Base-by-base conservation (phyloP, 2,329 filamentous ascomycete species). In the Aureobasidium leucospermi region DNA sequence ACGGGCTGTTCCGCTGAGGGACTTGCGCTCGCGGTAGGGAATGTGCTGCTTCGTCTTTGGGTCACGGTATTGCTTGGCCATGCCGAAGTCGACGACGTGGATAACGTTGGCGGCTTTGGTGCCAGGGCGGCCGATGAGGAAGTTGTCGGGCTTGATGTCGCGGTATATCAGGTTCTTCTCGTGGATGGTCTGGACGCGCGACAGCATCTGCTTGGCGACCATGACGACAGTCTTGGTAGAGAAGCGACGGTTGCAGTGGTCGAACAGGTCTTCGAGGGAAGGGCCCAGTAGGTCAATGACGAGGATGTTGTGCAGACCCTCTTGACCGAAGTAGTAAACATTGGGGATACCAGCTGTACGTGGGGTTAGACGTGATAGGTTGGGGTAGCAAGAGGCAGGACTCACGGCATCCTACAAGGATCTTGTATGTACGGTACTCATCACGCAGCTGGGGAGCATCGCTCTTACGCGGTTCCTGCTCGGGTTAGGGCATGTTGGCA, bases 41-140 rank as follows among this genome's bases (percentile, higher is more conserved):
- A 97, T 97, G 76, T 99, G 94, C 75, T 97, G 94, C 78, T 97
- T 97, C 39, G 94, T 96, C 81, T 97, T 97, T 60, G 94, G 94
- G 69, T 99, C 94, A 67, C 94, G 88, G 76, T 97, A 99, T 75
- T 97, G 94, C 80, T 99, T 99, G 64, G 94, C 94, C 94, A 99
- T 97, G 69, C 94, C 94, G 70, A 99, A 99, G 75, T 99, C 94
- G 69, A 99, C 92, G 39, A 97, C 94, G 71, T 99, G 93, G 66
- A 99, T 96, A 60, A 97, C 91, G 73, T 96, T 97, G 69, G 92
- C 89, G n/a, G 89, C 84, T 78, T 97, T 97, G 62, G 91, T 92
- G 68, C 86, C 87, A 0, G 91, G 91, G 51, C 93, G 86, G 58
- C 94, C 94, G 68, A 97, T 96, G 64, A 99, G 83, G 78, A 99